Evolutionary conservation across 2,329 filamentous ascomycete species (phyloP).

Genomic region (Diaporthe ampelina): DNA sequence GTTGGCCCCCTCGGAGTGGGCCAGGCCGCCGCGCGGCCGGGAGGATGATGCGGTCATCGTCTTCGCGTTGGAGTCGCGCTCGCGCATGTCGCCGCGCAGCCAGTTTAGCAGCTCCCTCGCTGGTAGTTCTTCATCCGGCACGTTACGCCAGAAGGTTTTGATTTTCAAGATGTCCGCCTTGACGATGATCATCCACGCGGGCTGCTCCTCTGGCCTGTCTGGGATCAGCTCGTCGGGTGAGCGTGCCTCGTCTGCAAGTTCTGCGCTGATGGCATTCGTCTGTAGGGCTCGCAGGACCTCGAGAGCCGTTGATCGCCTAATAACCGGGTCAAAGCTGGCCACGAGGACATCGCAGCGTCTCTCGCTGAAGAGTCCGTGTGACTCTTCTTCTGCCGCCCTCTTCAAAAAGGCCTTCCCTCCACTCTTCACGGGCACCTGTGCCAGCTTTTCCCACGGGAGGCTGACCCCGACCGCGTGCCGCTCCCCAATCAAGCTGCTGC

Average conservation of each 20-base stretch:
- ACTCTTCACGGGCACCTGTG: conserved; percentile 71
- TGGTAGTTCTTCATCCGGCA: conserved; percentile 81
- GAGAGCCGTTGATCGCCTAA: conserved; percentile 82
- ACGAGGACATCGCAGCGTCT: conserved; percentile 90
- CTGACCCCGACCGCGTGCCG: conserved; percentile 93
- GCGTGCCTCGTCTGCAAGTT: conserved; percentile 84
- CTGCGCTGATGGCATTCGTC: conserved; percentile 86
- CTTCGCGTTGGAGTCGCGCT: conserved; percentile 74
- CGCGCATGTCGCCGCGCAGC: conserved; percentile 85
- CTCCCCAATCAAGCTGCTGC: conserved; percentile 59
- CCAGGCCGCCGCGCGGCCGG: conserved; percentile 29
- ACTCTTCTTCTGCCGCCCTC: conserved; percentile 74
- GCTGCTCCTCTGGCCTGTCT: conserved; percentile 81
- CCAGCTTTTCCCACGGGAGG: conserved; percentile 87
- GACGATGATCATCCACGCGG: conserved; percentile 90
- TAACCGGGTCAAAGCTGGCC: conserved; percentile 84
- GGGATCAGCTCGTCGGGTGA: conserved; percentile 85
- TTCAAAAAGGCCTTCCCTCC: conserved; percentile 74
- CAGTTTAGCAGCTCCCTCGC: conserved; percentile 81
- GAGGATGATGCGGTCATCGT: conserved; percentile 43
- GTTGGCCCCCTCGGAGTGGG: conserved; percentile 22
- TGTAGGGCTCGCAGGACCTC: conserved; percentile 85
- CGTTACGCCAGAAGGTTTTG: conserved; percentile 82
- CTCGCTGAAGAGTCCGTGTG: conserved; percentile 69
- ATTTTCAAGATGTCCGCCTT: conserved; percentile 87